These are phyloP conservation scores for Emmonsia crescens DNA, from an alignment of 2,329 filamentous ascomycete species.

Conservation along the genomic window DNA sequence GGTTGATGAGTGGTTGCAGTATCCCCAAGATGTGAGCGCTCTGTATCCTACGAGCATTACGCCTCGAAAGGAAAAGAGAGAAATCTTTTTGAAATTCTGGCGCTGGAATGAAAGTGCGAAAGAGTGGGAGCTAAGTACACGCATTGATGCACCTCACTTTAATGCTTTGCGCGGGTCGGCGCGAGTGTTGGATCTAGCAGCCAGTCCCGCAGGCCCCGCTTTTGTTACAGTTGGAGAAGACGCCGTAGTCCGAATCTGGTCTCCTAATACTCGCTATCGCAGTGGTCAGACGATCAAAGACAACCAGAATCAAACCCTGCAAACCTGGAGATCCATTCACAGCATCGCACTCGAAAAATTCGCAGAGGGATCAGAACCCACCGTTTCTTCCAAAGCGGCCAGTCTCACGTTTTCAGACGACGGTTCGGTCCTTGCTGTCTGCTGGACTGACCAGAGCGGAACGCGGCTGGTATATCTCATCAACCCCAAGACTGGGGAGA, in stretches of 20 bases:
- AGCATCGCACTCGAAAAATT: conserved; percentile 38
- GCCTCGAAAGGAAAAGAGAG: conserved; percentile 31
- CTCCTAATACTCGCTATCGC: conserved; percentile 56
- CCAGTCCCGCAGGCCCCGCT: conserved; percentile 55
- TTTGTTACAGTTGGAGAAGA: conserved; percentile 85
- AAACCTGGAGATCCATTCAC: conserved; percentile 64
- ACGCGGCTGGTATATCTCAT: conserved; percentile 62
- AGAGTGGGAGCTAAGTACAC: conserved; percentile 64
- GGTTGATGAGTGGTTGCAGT: conserved; percentile 80
- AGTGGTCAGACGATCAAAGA: conserved; percentile 45
- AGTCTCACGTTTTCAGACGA: conserved; percentile 71
- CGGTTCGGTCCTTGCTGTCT: conserved; percentile 67
- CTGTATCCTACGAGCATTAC: conserved; percentile 31
- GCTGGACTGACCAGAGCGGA: conserved; percentile 31
- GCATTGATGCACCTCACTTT: conserved; percentile 74
- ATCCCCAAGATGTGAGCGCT: conserved; percentile 54
- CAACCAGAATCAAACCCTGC: conserved; percentile 46
- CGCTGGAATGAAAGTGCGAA: conserved; percentile 47
- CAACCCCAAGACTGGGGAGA: conserved; percentile 56
- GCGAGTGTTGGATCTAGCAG: conserved; percentile 59
- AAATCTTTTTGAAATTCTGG: conserved; percentile 90
- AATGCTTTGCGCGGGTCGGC: conserved; percentile 40
- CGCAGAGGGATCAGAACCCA: conserved; percentile 23
- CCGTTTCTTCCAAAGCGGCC: conserved; percentile 40
- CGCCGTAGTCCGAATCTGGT: conserved; percentile 68